Evolutionary conservation across 768 basidiomycete genomes (phyloP).

Genomic region (Dioszegia crocea): DNA sequence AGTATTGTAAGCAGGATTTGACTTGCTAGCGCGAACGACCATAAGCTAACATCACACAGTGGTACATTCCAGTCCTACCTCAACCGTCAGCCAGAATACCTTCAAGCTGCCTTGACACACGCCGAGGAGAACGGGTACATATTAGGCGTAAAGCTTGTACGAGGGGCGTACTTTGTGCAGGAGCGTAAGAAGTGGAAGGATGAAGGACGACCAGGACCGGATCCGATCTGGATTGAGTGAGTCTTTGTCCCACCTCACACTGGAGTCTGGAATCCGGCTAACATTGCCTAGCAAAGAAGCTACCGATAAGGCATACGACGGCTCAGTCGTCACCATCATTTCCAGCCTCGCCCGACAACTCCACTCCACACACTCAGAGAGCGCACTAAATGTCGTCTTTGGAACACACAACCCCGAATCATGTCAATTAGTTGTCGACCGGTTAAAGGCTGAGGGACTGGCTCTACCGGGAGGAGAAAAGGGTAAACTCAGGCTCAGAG

Average conservation of each 20-base stretch:
- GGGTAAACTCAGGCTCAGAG: conserved; percentile 52
- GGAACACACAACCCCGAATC: conserved; percentile 82
- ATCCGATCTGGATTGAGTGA: conserved; percentile 48
- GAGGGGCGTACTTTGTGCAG: conserved; percentile 83
- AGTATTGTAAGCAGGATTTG: conserved; percentile 26
- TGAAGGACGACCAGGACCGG: conserved; percentile 40
- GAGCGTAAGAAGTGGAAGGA: conserved; percentile 54
- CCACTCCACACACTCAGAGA: conserved; percentile 20
- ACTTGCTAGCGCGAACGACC: background rate
- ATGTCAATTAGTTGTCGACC: conserved; percentile 60
- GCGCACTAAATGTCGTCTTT: conserved; percentile 66
- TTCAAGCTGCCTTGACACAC: conserved; percentile 62
- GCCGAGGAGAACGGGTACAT: conserved; percentile 66
- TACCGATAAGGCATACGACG: conserved; percentile 71
- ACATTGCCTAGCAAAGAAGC: conserved; percentile 30
- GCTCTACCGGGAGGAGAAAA: conserved; percentile 43
- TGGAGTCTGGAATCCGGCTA: background rate
- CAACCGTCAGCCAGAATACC: conserved; percentile 65
- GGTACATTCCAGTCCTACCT: conserved; percentile 88
- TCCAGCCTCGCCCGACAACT: conserved; percentile 56
- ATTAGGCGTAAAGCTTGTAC: conserved; percentile 84
- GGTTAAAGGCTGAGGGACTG: conserved; percentile 60
- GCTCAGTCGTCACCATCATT: conserved; percentile 60
- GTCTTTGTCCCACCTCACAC: conserved; percentile 2
- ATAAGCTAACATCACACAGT: conserved; percentile 52